Evolutionary conservation across 2,329 filamentous ascomycete genomes (phyloP).

Genomic region (Alternaria ventricosa): DNA sequence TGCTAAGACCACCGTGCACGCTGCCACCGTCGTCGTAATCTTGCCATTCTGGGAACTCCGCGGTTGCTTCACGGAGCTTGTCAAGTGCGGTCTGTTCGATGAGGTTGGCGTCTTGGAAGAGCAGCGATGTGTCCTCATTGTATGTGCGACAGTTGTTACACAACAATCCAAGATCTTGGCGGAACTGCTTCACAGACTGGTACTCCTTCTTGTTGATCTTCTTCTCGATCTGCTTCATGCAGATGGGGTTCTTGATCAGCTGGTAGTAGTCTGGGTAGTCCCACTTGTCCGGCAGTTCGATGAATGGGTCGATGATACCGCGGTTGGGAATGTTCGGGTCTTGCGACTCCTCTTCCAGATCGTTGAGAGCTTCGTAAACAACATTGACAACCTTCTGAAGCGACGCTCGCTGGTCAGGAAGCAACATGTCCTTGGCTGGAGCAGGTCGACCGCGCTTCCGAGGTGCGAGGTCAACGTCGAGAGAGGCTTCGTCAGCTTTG

Average conservation of each 20-base stretch:
- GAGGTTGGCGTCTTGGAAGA: slow-evolving; percentile 89
- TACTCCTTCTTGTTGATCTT: slow-evolving; percentile 98
- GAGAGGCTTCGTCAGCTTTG: slow-evolving; percentile 74
- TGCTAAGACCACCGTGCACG: slow-evolving; percentile 55
- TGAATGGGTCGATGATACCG: slow-evolving; percentile 90
- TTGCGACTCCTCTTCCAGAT: slow-evolving; percentile 77
- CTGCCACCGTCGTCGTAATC: slow-evolving; percentile 62
- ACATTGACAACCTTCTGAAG: slow-evolving; percentile 80
- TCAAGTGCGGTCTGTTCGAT: slow-evolving; percentile 72
- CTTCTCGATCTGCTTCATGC: slow-evolving; percentile 92
- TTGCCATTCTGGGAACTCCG: slow-evolving; percentile 62
- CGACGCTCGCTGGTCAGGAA: slow-evolving; percentile 72
- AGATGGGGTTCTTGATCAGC: slow-evolving; percentile 90
- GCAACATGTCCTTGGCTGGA: slow-evolving; percentile 73
- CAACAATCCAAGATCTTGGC: slow-evolving; percentile 80
- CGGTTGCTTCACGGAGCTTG: slow-evolving; percentile 62
- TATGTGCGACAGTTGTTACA: slow-evolving; percentile 93
- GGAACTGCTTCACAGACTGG: slow-evolving; percentile 77
- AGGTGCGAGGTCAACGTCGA: slow-evolving; percentile 68
- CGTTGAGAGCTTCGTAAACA: slow-evolving; percentile 81
- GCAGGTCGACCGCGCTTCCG: slow-evolving; percentile 70
- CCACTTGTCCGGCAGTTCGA: slow-evolving; percentile 86
- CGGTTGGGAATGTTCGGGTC: slow-evolving; percentile 68
- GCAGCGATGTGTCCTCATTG: slow-evolving; percentile 92
- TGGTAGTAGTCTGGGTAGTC: slow-evolving; percentile 95